These are phyloP conservation scores for Paxillus involutus DNA, from an alignment of 768 basidiomycete genomes.

Conservation along the genomic window DNA sequence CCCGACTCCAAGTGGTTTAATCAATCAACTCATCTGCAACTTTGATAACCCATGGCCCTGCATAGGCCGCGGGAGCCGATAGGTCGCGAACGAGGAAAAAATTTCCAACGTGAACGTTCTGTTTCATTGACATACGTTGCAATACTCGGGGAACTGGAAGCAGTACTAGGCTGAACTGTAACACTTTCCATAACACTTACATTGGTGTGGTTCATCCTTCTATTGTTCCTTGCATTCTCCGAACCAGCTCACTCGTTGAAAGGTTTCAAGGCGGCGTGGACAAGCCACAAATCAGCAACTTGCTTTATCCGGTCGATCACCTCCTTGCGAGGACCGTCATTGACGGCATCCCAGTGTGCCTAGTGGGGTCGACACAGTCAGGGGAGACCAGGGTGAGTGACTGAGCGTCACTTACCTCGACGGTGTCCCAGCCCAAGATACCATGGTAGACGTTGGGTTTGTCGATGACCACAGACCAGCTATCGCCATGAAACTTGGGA, in stretches of 20 bases:
- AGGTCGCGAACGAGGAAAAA: neutral
- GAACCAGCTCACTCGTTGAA: constrained; percentile 4
- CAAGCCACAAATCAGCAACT: constrained; percentile 31
- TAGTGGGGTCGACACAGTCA: constrained; percentile 7
- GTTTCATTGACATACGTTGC: neutral
- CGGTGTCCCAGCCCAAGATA: constrained; percentile 38
- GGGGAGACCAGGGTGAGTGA: neutral
- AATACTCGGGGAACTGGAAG: neutral
- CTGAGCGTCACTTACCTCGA: constrained; percentile 21
- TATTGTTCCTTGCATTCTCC: neutral
- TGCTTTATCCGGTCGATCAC: constrained; percentile 25
- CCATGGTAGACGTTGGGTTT: constrained; percentile 24
- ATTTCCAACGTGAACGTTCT: neutral
- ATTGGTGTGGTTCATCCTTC: neutral
- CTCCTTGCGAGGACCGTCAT: constrained; percentile 24
- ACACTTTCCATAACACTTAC: neutral
- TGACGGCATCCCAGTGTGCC: constrained; percentile 37
- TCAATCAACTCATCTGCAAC: neutral
- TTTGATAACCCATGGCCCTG: constrained; percentile 1
- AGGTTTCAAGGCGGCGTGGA: constrained; percentile 26
- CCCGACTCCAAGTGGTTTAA: neutral
- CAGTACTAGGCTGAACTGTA: neutral
- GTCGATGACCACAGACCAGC: constrained; percentile 25
- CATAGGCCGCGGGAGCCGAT: neutral
- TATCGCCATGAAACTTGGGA: constrained; percentile 26